Evolutionary conservation across 495 filamentous ascomycete species (phyloP).

Genomic region (Daldinia decipiens): DNA sequence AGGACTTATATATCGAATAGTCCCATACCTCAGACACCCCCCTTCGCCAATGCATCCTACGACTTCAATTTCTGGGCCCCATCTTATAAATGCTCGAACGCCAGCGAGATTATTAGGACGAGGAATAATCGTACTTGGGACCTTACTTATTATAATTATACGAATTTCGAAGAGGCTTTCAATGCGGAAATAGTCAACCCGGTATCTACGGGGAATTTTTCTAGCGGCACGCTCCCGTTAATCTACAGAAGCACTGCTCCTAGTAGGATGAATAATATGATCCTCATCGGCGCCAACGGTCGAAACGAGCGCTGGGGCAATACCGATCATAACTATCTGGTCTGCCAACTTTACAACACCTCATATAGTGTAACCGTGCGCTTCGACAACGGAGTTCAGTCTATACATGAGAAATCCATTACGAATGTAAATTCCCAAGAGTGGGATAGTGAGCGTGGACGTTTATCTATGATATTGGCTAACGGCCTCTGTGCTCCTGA

Average conservation of each 20-base stretch:
- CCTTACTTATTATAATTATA: neutral
- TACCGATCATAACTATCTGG: neutral
- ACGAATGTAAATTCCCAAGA: neutral
- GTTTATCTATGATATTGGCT: neutral
- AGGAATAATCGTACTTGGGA: conserved; percentile 27
- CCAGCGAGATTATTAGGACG: conserved; percentile 15
- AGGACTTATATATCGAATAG: conserved; percentile 23
- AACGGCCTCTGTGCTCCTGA: conserved; percentile 19
- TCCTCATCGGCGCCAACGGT: neutral
- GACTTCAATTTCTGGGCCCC: conserved; percentile 33
- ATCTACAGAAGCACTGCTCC: neutral
- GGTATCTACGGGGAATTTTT: neutral
- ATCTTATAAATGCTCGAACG: conserved; percentile 30
- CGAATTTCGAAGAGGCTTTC: neutral
- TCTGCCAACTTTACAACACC: conserved; percentile 1
- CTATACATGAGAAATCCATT: neutral
- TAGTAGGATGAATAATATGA: neutral
- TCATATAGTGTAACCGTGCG: neutral
- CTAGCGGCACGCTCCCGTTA: neutral
- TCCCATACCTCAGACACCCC: conserved; percentile 18
- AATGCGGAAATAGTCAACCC: neutral
- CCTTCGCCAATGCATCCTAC: conserved; percentile 32
- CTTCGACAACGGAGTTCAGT: neutral
- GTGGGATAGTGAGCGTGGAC: neutral
- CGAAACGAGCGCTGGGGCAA: neutral